Conservation (phyloP, 2,329 filamentous ascomycete genomes). For the Fusarium sp. region DNA sequence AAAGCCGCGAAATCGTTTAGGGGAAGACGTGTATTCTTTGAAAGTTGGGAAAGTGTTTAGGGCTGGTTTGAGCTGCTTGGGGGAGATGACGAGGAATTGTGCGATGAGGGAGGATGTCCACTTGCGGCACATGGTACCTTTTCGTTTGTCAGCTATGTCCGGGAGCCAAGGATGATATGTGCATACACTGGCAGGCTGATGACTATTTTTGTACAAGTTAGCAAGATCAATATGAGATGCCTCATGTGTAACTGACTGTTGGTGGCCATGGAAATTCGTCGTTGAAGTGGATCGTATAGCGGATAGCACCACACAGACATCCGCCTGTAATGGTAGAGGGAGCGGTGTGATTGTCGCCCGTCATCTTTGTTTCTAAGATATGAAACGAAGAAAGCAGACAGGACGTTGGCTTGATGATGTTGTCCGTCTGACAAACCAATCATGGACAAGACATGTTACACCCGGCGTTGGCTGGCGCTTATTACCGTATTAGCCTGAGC, state of each 20-base stretch:
- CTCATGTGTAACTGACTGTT: not conserved
- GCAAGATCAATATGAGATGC: not conserved
- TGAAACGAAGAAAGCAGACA: not conserved
- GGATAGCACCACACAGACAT: slow-evolving; percentile 23
- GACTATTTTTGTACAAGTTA: slow-evolving; percentile 5
- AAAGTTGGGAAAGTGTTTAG: slow-evolving; percentile 6
- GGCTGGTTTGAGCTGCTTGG: slow-evolving; percentile 2
- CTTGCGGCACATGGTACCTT: slow-evolving; percentile 32
- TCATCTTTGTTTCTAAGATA: not conserved
- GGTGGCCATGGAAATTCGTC: slow-evolving; percentile 12
- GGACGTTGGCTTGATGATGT: not conserved
- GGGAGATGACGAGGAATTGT: slow-evolving; percentile 26
- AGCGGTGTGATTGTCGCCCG: not conserved
- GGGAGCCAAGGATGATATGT: not conserved
- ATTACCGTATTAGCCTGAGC: slow-evolving; percentile 4
- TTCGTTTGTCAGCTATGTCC: not conserved
- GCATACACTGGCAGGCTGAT: slow-evolving; percentile 26
- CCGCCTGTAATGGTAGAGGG: slow-evolving; percentile 17
- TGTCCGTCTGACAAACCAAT: slow-evolving; percentile 1
- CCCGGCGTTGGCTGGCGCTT: not conserved
- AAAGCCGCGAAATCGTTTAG: slow-evolving; percentile 23
- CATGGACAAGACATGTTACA: not conserved
- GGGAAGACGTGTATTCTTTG: slow-evolving; percentile 22
- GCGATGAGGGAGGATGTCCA: slow-evolving; percentile 30
- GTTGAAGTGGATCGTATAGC: slow-evolving; percentile 16